Conservation (phyloP, 192 early-diverging fungal genomes). For the Phycomyces blakesleeanus region DNA sequence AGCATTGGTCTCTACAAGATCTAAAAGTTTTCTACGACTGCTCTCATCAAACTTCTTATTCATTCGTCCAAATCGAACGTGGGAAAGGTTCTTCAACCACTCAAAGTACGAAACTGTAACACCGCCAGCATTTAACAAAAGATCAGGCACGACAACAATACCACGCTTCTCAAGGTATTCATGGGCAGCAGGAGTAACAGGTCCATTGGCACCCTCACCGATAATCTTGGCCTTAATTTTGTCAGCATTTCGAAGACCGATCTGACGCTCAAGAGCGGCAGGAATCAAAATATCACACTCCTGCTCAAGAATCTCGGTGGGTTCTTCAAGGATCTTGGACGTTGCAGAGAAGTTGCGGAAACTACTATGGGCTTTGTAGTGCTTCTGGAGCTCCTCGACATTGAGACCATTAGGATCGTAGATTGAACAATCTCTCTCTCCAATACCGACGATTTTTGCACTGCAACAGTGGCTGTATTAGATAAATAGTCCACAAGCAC, state of each 20-base stretch:
- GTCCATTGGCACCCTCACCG: conserved; percentile 81
- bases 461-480: conserved; percentile 18
- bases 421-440: conserved; percentile 64
- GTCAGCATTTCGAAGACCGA: conserved; percentile 67
- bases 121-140: conserved; percentile 78
- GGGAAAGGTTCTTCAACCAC: conserved; percentile 84
- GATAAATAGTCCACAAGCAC: background rate
- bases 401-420: conserved; percentile 63
- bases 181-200: conserved; percentile 70
- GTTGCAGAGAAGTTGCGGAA: conserved; percentile 62
- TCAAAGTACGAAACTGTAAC: conserved; percentile 81
- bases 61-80: conserved; percentile 83
- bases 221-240: conserved; percentile 76
- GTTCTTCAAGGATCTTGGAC: conserved; percentile 56
- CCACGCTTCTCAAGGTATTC: conserved; percentile 59
- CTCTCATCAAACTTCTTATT: conserved; percentile 80
- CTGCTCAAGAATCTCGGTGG: conserved; percentile 57
- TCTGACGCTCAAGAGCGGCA: conserved; percentile 78
- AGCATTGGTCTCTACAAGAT: conserved; percentile 70
- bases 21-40: conserved; percentile 65
- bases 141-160: conserved; percentile 67
- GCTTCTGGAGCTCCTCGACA: conserved; percentile 60
- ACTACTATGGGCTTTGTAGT: conserved; percentile 59
- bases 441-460: conserved; percentile 72
- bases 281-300: conserved; percentile 83